phyloP scores from a whole-genome alignment of 1,139 yeast genomes.

The Sugiyamaella castrensis region DNA sequence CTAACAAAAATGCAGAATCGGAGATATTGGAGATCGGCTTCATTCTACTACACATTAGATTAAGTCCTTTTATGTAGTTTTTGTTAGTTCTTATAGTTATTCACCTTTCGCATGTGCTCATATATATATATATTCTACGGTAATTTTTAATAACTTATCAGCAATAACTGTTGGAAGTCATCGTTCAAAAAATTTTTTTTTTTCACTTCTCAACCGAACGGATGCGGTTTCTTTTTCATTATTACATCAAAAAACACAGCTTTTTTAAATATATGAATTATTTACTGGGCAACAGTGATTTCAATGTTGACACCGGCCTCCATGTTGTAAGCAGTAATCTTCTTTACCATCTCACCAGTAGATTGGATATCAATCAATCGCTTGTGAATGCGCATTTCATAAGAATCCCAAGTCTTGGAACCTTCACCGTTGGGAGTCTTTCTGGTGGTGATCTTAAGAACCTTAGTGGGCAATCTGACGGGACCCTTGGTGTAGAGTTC shows the following conservation, averaged over 20 bases:
- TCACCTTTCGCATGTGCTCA: background rate
- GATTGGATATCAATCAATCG: constrained; percentile 98
- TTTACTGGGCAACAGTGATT: constrained; percentile 43
- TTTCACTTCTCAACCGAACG: background rate
- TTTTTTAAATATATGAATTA: constrained; percentile 14
- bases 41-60: constrained; percentile 14
- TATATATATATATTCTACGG: background rate
- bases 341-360: constrained; percentile 90
- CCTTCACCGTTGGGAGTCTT: constrained; percentile 99
- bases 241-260: constrained; percentile 12
- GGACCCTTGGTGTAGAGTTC: constrained; percentile 84
- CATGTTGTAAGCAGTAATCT: constrained; percentile 89
- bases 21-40: constrained; percentile 39
- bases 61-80: background rate
- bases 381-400: constrained; percentile 99
- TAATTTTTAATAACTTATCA: no score
- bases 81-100: background rate
- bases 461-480: constrained; percentile 99
- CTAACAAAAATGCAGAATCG: constrained; percentile 24
- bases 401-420: constrained; percentile 99
- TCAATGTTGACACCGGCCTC: constrained; percentile 49
- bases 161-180: no score
- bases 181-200: no score
- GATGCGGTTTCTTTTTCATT: constrained; percentile 13
- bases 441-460: constrained; percentile 98